Base-by-base conservation (phyloP, 1,284 basidiomycete species). In the Malassezia brasiliensis region DNA sequence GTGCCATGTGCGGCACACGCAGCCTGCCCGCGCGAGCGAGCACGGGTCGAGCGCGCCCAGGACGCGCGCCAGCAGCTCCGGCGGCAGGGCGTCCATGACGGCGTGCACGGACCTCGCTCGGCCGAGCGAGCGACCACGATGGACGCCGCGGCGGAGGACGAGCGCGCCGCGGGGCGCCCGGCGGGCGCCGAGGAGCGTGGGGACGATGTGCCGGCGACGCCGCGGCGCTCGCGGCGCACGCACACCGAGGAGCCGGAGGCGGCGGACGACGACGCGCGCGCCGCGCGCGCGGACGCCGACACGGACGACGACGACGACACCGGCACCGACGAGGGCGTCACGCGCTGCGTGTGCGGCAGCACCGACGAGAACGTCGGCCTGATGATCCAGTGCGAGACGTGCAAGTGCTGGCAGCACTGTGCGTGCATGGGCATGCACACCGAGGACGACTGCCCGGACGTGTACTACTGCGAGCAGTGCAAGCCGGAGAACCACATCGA, bases 391-490 rank as follows among this genome's bases (percentile, higher is more conserved):
- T 98, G 93, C 78, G 93, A 98, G 78, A 85, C 81, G 51, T 98
- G 93, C 80, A 87, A 89, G 70, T 88, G 89, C 60, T 98, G 93
- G 93, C 93, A 98, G 77, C 93, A 98, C 76, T 91, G 91, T 17
- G 81, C 85, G 31, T 98, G 93, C 77, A 90, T 98, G 84, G 93
- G 93, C 47, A 88, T 88, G 75, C 83, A 85, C 73, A 83, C 83
- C 39, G 87, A 90, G 74, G 85, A 86, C 59, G 85, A 77, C 52
- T 77, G 75, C 50, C 77, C 77, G 2, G 77, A 77, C 47, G 74
- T 75, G 58, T 81, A 98, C 77, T 93, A 85, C 68, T 98, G 94
- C 77, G 94, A 98, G 77, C 79, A 84, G 67, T 98, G 93, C 77
- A 82, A 83, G 62, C 93, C 94, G 10, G 88, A 90, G 61, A 78